Base-by-base conservation (phyloP, 2,329 filamentous ascomycete species). In the Verticillium tricorpus region DNA sequence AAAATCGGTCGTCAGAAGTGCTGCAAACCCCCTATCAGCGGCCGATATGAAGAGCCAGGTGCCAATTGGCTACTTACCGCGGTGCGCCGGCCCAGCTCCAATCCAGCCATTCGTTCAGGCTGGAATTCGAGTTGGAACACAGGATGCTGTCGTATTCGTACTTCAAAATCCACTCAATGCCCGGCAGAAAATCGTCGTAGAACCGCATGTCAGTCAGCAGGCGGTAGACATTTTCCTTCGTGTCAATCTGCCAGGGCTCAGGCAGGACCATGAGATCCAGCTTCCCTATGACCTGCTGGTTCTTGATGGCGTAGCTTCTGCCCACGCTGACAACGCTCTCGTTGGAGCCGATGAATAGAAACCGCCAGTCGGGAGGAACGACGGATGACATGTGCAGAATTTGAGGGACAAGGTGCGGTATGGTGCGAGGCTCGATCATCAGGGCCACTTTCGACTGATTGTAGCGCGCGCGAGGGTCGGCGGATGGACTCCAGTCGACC, bases 131-230 rank as follows among this genome's bases (percentile, higher is more conserved):
- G 67, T 85, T 85, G 61, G 82, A 78, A 66, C 83, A 85, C 56
- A 85, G 70, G 56, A 85, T 83, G 66, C 80, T 83, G 68, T 85
- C 83, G n/a, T 77, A 74, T 65, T 85, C 81, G 66, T 79, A 85
- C 67, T 80, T 80, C 60, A 86, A 72, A 31, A 85, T 70, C 81
- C 81, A 85, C 70, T 85, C 82, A 37, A 80, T 80, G 0, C 73
- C 75, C 0, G 80, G 77, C 19, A 84, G 67, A 57, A 82, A 77
- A 63, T 81, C 77, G 63, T 82, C 74, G 67, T 85, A 86, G 67
- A 86, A 83, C 45, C 80, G 76, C 1, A 76, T 59, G 64, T 82
- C 80, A 3, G 83, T 85, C 60, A 85, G 70, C 5, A 81, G 68
- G 32, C 80, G 75, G 64, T 73, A 79, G 22, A 84, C 75, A 63